Base-by-base conservation (phyloP, 192 early-diverging fungal species). In the Podila verticillata region DNA sequence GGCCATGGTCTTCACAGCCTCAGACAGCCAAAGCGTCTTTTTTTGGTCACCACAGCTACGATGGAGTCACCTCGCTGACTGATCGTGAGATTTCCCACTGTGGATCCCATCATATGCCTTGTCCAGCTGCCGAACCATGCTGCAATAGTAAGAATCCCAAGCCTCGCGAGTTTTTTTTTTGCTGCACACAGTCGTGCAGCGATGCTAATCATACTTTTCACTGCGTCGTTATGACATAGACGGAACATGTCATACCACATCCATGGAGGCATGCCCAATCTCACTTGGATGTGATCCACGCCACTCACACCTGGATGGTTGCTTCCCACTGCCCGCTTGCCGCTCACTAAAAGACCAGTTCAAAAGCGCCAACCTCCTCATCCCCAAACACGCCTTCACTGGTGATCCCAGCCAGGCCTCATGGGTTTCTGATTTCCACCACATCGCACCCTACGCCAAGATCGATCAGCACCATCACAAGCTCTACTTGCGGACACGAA, bases 381-480 rank as follows among this genome's bases (percentile, higher is more conserved):
- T 79, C 32, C 69, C 75, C 1, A 79, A 72, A 17, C 49, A 35
- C 6, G 48, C 44, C n/a, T 92, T 85, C 82, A 79, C 73, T 13
- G 89, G 89, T n/a, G 70, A 88, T 29, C 89, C 91, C 2, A 68
- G 63, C 3, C 71, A 59, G 1, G 65, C 73, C 2, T 36, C 68
- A 28, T 90, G 86, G 74, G 81, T 84, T 48, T 89, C 88, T 22
- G 84, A 90, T 39, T 89, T 86, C 59, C 75, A 86, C 57, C 89
- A 88, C 17, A 82, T 85, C 29, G 84, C 86, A 32, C 84, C 87
- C 32, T 72, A 81, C 8, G 74, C 84, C 30, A 68, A 77, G 29
- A 77, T 86, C 72, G 74, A 72, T 51, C 24, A 49, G 17, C 61
- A 58, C 5, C 31, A 63, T 0, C 28, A 79, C 31, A 69, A 79